Conservation (phyloP, 1,284 basidiomycete genomes). For the Grifola frondosa region DNA sequence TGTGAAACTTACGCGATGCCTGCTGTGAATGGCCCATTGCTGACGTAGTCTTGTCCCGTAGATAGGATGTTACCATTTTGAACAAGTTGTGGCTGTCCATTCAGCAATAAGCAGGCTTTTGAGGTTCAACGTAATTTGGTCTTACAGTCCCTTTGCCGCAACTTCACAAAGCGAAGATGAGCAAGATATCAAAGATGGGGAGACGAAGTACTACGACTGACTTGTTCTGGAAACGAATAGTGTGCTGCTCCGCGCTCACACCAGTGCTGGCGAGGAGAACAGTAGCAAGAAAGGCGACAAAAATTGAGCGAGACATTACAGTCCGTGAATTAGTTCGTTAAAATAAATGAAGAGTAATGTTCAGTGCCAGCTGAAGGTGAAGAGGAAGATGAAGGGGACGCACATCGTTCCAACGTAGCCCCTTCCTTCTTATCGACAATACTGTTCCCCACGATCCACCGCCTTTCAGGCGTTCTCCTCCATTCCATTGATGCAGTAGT, state of each 20-base stretch:
- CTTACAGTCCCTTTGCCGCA: slow-evolving; percentile 37
- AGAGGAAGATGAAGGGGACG: no score
- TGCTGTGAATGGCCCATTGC: slow-evolving; percentile 20
- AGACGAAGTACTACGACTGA: slow-evolving; percentile 22
- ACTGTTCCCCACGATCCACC: no score
- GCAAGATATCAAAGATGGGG: neutral
- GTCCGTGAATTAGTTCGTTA: no score
- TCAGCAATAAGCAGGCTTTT: neutral
- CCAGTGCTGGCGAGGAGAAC: slow-evolving; percentile 20
- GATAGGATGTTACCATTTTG: slow-evolving; percentile 29
- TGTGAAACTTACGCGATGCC: slow-evolving; percentile 31
- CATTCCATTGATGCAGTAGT: no score
- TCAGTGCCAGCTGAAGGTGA: no score
- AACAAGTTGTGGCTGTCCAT: slow-evolving; percentile 30
- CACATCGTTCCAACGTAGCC: no score
- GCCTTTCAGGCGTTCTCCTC: no score
- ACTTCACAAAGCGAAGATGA: slow-evolving; percentile 14
- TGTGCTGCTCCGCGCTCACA: slow-evolving; percentile 34
- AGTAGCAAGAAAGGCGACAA: slow-evolving; percentile 22
- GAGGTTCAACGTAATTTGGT: neutral
- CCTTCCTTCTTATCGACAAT: no score
- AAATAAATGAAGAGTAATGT: no score
- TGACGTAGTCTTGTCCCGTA: slow-evolving; percentile 30
- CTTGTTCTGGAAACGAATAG: slow-evolving; percentile 34
- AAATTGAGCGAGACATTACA: no score